Conservation (phyloP, 768 basidiomycete genomes). For the Dendrothele bispora region DNA sequence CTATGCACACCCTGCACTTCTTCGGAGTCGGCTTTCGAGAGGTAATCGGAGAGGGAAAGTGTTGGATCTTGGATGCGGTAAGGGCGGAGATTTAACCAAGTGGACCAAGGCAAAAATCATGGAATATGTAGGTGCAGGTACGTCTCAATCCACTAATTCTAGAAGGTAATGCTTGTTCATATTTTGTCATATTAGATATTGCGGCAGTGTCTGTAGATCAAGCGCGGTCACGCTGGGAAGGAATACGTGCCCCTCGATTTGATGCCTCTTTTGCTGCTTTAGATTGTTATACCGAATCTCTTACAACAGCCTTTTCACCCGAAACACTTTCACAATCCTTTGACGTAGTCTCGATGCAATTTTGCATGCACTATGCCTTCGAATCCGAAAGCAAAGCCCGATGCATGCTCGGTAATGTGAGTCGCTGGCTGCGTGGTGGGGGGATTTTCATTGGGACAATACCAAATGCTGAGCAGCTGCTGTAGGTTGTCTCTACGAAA, state of each 20-base stretch:
- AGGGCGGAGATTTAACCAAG: slow-evolving; percentile 95
- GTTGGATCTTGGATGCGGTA: slow-evolving; percentile 97
- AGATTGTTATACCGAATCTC: slow-evolving; percentile 82
- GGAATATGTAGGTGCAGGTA: slow-evolving; percentile 84
- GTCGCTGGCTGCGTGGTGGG: slow-evolving; percentile 73
- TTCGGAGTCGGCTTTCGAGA: slow-evolving; percentile 28
- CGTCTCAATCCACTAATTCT: slow-evolving; percentile 13
- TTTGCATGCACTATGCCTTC: slow-evolving; percentile 99
- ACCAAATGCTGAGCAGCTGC: slow-evolving; percentile 80
- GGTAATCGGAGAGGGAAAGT: slow-evolving; percentile 63
- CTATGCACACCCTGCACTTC: slow-evolving; percentile 75
- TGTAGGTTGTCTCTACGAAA: slow-evolving; percentile 52
- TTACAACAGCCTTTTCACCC: slow-evolving; percentile 68
- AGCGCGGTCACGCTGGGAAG: slow-evolving; percentile 72
- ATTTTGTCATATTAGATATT: slow-evolving; percentile 58
- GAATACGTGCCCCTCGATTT: slow-evolving; percentile 53
- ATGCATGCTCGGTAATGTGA: slow-evolving; percentile 92
- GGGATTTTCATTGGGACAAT: slow-evolving; percentile 98
- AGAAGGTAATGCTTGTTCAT: slow-evolving; percentile 1
- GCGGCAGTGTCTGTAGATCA: slow-evolving; percentile 88
- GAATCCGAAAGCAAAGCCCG: slow-evolving; percentile 85
- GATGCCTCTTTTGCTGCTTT: slow-evolving; percentile 80
- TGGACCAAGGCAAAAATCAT: slow-evolving; percentile 86
- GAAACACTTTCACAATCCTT: slow-evolving; percentile 66
- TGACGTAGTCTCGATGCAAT: slow-evolving; percentile 98